Base-by-base conservation (phyloP, 2,329 filamentous ascomycete genomes). In the Diplodia mutila region DNA sequence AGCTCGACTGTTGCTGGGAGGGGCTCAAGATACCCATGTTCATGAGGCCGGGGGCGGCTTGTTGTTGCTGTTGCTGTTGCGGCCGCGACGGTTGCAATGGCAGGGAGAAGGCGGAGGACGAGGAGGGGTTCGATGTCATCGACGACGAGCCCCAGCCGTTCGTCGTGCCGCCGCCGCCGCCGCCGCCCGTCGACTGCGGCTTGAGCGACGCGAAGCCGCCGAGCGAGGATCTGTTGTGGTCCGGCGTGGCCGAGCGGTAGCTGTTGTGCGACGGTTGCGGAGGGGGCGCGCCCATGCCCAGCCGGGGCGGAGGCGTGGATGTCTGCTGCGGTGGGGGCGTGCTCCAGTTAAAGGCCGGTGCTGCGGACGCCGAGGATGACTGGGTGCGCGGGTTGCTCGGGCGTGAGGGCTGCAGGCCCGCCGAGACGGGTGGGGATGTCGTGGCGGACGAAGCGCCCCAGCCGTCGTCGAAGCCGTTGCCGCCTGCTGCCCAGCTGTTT, bases 201-300 rank as follows among this genome's bases (percentile, higher is more conserved):
- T 81, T 76, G 32, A 85, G 75, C n/a, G 80, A 75, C n/a, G 83
- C 79, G 69, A 85, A 84, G 11, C 76, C 78, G 61, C 77, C 81
- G 61, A 85, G 72, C 37, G 78, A 82, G 66, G 85, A 84, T 12
- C 85, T 86, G 32, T 86, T 81, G 21, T 81, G 11, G 11, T 48
- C 54, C 32, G 54, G 54, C 7, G 48, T 61, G 48, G 34, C 37
- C 21, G 54, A 52, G 34, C 39, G n/a, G 12, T 46, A 46, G 18
- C 16, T 42, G 39, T 23, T 37, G 11, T 66, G 46, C 12, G 42
- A 46, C n/a, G 42, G 53, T 32, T n/a, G 34, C 16, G 42, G 65
- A 16, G 51, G 2, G 21, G 23, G n/a, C 42, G 32, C 46, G 16
- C 59, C 59, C 59, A 34, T 61, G 25, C 48, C 48, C 65, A 66